Evolutionary conservation across 2,329 filamentous ascomycete genomes (phyloP), one percentile per base, ranked within the genome.

Genomic region (Chrysosporium keratinophilum): DNA sequence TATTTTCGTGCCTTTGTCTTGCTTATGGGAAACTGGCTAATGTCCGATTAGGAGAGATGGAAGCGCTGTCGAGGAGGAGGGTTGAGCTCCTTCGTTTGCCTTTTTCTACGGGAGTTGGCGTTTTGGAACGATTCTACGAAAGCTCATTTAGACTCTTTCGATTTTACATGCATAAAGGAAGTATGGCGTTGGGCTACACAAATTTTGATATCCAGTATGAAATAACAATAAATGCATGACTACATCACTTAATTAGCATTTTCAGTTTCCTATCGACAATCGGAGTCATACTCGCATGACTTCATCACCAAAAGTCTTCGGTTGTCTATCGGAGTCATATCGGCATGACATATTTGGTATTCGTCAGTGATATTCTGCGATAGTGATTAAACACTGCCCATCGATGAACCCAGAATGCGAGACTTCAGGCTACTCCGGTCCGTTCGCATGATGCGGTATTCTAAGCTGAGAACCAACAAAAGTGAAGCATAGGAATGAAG

Each of bases 61-160:
- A 52, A 75, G 70, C 54, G 71, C 68, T 15, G 64, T 68, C 42
- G 73, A 76, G 55, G 73, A 75, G 56, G 72, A 74, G 48, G 56
- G 62, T 46, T 71, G 56, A 67, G 40, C 10, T 14, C 3, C n/a
- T 52, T 46, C 45, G 31, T 9, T 42, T n/a, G n/a, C 28, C 37
- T 14, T 12, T 50, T 23, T 50, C 42, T 34, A 17, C 48, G 33
- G 48, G 40, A n/a, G n/a, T 43, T 43, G 48, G 48, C 23, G 47
- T 50, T 43, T 41, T 12, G 9, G 10, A 34, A 35, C 48, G 39
- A 43, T n/a, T 50, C 31, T 42, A 35, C 15, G 10, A 15, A 31
- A 15, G 28, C 1, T 14, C 17, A 2, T 42, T 43, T 50, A 42
- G 14, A 50, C 14, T 15, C 2, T 20, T 42, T 37, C 35, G n/a